phyloP scores from a whole-genome alignment of 768 basidiomycete species.

The Rhizopogon salebrosus region DNA sequence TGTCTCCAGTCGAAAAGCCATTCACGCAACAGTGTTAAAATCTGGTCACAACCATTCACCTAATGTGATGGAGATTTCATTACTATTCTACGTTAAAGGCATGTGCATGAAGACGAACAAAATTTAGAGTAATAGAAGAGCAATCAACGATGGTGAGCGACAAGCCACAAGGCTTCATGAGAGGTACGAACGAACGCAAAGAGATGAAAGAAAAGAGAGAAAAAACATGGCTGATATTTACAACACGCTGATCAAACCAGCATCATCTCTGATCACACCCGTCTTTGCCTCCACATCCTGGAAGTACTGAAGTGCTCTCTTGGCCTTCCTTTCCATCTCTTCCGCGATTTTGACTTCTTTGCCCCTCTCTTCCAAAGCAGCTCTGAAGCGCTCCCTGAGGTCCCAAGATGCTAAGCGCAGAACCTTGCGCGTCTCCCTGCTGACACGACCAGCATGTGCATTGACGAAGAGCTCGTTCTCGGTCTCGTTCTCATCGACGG shows the following conservation, averaged over 20 bases:
- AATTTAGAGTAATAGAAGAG: not conserved
- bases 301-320: slow-evolving; percentile 72
- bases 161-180: not conserved
- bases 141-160: slow-evolving; percentile 1
- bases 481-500: slow-evolving; percentile 39
- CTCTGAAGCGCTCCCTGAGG: slow-evolving; percentile 72
- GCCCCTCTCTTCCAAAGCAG: slow-evolving; percentile 72
- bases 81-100: not conserved
- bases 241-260: slow-evolving; percentile 13
- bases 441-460: slow-evolving; percentile 63
- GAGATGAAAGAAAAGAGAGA: not conserved
- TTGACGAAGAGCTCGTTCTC: slow-evolving; percentile 58
- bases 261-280: slow-evolving; percentile 27
- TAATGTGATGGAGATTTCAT: not conserved
- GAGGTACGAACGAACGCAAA: not conserved
- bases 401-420: slow-evolving; percentile 90
- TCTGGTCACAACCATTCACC: not conserved
- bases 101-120: slow-evolving; percentile 1
- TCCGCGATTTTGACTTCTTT: slow-evolving; percentile 76
- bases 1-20: too few relatives aligned
- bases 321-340: slow-evolving; percentile 65
- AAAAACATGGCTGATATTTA: slow-evolving; percentile 5
- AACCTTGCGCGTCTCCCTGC: slow-evolving; percentile 89
- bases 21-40: not conserved
- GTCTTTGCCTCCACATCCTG: slow-evolving; percentile 44